phyloP scores from a whole-genome alignment of 306 rosid genomes.

The Fagus crenata region DNA sequence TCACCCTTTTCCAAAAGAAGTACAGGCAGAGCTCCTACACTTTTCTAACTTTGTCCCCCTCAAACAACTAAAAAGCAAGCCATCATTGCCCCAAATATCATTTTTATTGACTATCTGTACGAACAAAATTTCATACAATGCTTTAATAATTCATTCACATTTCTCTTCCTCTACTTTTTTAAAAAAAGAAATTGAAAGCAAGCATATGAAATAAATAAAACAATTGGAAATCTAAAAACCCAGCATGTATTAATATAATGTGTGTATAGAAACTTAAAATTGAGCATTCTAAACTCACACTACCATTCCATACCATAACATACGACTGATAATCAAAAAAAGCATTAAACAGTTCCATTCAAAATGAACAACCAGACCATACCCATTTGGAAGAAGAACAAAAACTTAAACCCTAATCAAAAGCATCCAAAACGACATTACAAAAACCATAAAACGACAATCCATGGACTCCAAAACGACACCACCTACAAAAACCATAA shows the following conservation, averaged over 20 bases:
- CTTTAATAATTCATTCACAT: no score
- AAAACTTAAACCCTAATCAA: no score
- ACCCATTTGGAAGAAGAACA: no score
- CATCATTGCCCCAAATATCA: no score
- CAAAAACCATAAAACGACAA: no score
- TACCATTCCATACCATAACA: not conserved
- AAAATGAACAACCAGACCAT: no score
- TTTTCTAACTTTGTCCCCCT: not conserved
- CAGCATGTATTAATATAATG: constrained; percentile 11
- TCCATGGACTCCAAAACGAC: not conserved
- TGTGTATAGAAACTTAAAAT: constrained; percentile 11
- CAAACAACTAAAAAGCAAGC: not conserved
- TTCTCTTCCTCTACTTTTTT: not conserved
- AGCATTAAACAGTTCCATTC: not conserved
- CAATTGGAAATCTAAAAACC: no score
- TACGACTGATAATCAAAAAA: constrained; percentile 12
- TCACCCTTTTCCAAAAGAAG: not conserved
- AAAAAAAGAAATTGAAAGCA: not conserved
- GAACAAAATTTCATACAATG: not conserved
- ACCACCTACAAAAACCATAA: not conserved
- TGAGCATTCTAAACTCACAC: not conserved
- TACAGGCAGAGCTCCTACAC: not conserved
- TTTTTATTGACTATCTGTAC: no score
- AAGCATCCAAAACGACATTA: no score
- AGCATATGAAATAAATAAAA: not conserved